A percentile compares a stretch with the other conserved stretches of the same genome.
phyloP scores from a whole-genome alignment of 345 rosid species.

The Noccaea bulbosa region DNA sequence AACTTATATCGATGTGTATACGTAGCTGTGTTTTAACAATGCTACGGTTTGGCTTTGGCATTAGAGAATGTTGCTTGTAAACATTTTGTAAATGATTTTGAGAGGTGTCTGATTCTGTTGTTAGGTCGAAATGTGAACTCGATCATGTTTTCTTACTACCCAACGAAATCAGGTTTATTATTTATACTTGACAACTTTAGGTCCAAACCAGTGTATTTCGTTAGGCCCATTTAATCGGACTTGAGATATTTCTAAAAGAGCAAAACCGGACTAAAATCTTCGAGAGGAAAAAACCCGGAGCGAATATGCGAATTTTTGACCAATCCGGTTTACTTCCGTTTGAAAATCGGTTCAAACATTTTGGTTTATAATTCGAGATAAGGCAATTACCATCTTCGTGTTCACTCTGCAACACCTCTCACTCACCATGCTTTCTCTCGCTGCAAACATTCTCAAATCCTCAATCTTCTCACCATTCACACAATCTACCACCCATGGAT shows the following conservation, averaged over 20 bases:
- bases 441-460: slow-evolving; percentile 42
- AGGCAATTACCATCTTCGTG: slow-evolving; percentile 35
- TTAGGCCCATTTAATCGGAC: not conserved
- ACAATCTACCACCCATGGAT: slow-evolving; percentile 40
- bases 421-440: slow-evolving; percentile 44
- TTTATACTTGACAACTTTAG: no score
- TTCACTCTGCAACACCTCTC: slow-evolving; percentile 45
- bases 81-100: slow-evolving; percentile 24
- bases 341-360: not conserved
- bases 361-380: slow-evolving; percentile 34
- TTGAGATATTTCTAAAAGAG: not conserved
- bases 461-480: slow-evolving; percentile 44
- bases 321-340: slow-evolving; percentile 33
- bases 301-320: slow-evolving; percentile 31
- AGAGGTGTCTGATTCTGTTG: not conserved
- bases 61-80: not conserved
- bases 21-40: slow-evolving; percentile 7
- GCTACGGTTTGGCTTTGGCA: slow-evolving; percentile 28
- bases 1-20: slow-evolving; percentile 4
- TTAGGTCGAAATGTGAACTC: not conserved
- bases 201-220: not conserved
- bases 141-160: not conserved
- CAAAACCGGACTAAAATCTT: not conserved
- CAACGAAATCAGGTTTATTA: no score
- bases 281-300: not conserved